Percentiles rank a stretch among this genome's conserved stretches.
Conservation (phyloP, 1,139 yeast species). For the Diutina pseudorugosa region DNA sequence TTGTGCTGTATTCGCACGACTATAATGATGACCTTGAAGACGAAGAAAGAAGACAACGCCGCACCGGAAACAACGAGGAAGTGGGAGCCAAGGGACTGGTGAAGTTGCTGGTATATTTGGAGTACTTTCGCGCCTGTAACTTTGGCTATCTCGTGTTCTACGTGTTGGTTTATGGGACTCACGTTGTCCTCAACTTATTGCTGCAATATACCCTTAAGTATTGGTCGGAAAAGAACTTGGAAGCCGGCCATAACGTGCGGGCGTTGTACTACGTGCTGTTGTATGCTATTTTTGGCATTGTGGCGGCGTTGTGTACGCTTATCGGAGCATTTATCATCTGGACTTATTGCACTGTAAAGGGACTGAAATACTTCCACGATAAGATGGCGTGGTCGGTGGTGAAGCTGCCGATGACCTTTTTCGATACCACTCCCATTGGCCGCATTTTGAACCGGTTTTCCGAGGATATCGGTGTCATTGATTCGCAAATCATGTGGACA, state of each 20-base stretch:
- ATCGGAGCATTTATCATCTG: slow-evolving; percentile 20
- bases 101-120: slow-evolving; percentile 19
- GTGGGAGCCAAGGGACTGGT: slow-evolving; percentile 20
- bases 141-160: slow-evolving; percentile 17
- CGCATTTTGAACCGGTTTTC: slow-evolving; percentile 28
- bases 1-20: slow-evolving; percentile 8
- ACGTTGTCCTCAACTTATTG: slow-evolving; percentile 14
- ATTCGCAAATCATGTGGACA: slow-evolving; percentile 21
- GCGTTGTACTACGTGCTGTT: slow-evolving; percentile 16
- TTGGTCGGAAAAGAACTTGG: slow-evolving; percentile 26
- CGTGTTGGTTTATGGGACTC: slow-evolving; percentile 12
- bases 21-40: slow-evolving; percentile 13
- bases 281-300: slow-evolving; percentile 18
- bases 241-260: slow-evolving; percentile 14
- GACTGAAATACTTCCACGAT: slow-evolving; percentile 25
- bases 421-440: slow-evolving; percentile 33
- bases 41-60: no score
- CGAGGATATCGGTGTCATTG: slow-evolving; percentile 24
- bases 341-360: slow-evolving; percentile 19
- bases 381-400: slow-evolving; percentile 25
- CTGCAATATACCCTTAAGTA: slow-evolving; percentile 23
- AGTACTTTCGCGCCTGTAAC: slow-evolving; percentile 26
- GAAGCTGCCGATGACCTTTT: slow-evolving; percentile 31
- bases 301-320: slow-evolving; percentile 17
- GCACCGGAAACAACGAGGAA: slow-evolving; percentile 20